Base-by-base conservation (phyloP, 2,329 filamentous ascomycete species). In the Coniochaeta sp. region DNA sequence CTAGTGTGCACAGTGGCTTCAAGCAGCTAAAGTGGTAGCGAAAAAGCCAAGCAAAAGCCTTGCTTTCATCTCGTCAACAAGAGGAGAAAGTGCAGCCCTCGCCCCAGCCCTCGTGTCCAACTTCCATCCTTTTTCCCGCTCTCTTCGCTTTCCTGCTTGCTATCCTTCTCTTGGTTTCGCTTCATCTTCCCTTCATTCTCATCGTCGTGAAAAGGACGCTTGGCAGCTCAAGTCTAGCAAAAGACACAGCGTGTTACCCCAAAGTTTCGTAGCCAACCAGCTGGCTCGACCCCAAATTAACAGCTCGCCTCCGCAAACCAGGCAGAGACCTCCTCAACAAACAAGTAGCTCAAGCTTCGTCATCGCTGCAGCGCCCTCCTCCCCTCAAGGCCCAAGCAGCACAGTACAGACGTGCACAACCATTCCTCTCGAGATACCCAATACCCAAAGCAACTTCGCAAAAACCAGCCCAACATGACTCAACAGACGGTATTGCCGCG, bases 401-500 rank as follows among this genome's bases (percentile, higher is more conserved):
- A 24, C 42, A n/a, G n/a, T n/a, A 47, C 22, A 47, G 4, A 24
- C 42, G 19, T 26, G 42, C 19, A 47, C 19, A n/a, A n/a, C 42
- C 10, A 26, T 9, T 3, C 19, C 22, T 47, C 12, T 28, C 24
- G 24, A 30, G 24, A 47, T 47, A 47, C 42, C 19, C 42, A 30
- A 47, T 24, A 47, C 10, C 19, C 42, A 28, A 28, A n/a, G 30
- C 24, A 52, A 55, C 30, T 17, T 36, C 12, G 34, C 34, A 36
- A 36, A 36, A 36, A 36, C 4, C 30, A 36, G 2, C 5, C 28
- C 30, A 36, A 34, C 22, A 55, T 55, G 26, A 34, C 54, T 55
- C 54, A 34, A 34, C 30, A 34, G 12, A 63, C 64, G 60, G 64
- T 77, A 62, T 63, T 70, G 54, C 76, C 77, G 58, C 80, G 80